Evolutionary conservation across 177 flowering plant species (phyloP), one percentile per base, ranked within the genome.

Genomic region (Vitis hybrid): DNA sequence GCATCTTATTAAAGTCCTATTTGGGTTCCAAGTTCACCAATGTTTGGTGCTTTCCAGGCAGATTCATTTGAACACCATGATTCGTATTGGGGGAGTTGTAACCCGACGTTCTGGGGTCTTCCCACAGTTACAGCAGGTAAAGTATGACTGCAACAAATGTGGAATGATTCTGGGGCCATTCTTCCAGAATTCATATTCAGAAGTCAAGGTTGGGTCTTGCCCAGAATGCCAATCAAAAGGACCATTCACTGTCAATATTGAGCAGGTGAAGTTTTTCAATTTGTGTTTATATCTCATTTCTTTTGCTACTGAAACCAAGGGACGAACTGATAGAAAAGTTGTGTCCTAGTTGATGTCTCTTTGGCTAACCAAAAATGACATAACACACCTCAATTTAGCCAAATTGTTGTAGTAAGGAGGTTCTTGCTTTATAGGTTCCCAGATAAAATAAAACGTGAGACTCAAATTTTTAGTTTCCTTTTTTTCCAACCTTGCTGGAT

Each of bases 221-320:
- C 97, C 98, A 48, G 99, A 91, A 83, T 95, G 99, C 78, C 98
- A 93, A 80, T 95, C 99, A 18, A 93, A 91, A 82, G 99, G 99
- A 66, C 99, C 99, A 60, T 95, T 95, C 82, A 91, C 95, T 52
- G 91, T 95, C 60, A 95, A 95, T 70, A 77, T 93, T 67, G 99
- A 95, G 82, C 98, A 91, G 94, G 99, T 93, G 66, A 72, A 40
- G 56, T 46, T 10, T 40, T 7, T 40, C 7, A 40, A 40, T 40
- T 40, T 40, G 8, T 40, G 46, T 1, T 40, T 40, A 40, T 40
- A 5, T 40, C 46, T 40, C 46, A 40, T 40, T 40, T 40, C 46
- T 40, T 40, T 40, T 40, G 6, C 1, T 40, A 40, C 46, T 40
- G 46, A 40, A 40, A 40, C 46, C 8, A 7, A 40, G 46, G 46